A percentile compares a stretch with the other conserved stretches of the same genome.
Conservation (phyloP, 2,329 filamentous ascomycete genomes). For the Pseudocercospora vitis region DNA sequence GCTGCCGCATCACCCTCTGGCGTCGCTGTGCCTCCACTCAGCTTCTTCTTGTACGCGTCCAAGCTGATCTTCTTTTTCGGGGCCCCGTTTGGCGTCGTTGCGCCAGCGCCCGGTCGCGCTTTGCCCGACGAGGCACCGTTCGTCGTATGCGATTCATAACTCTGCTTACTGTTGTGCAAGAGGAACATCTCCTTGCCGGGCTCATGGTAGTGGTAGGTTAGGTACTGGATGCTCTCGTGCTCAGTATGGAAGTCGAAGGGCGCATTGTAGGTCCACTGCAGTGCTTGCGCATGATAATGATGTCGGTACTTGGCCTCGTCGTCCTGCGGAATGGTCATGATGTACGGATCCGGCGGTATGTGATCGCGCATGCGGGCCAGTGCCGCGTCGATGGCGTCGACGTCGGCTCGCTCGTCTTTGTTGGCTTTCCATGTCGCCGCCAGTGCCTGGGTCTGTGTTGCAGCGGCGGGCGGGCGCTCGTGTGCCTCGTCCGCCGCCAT, state of each 20-base stretch:
- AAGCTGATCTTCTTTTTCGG: conserved; percentile 64
- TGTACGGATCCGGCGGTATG: conserved; percentile 48
- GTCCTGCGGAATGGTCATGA: conserved; percentile 50
- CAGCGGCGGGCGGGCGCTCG: conserved; percentile 13
- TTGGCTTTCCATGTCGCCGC: conserved; percentile 22
- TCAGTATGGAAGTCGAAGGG: conserved; percentile 56
- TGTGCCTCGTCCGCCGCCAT: conserved; percentile 18
- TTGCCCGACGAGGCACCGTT: conserved; percentile 23
- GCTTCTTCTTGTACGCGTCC: conserved; percentile 59
- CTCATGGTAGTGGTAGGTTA: conserved; percentile 62
- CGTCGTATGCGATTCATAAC: conserved; percentile 33
- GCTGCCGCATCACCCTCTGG: conserved; percentile 27
- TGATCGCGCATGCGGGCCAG: conserved; percentile 46
- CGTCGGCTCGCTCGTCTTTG: conserved; percentile 36
- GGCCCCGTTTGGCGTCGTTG: conserved; percentile 42
- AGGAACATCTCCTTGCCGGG: conserved; percentile 43
- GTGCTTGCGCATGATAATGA: conserved; percentile 41
- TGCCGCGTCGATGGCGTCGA: conserved; percentile 43
- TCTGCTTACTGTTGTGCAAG: conserved; percentile 31
- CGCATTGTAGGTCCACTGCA: conserved; percentile 47
- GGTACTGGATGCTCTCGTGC: conserved; percentile 59
- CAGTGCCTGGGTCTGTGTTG: conserved; percentile 18
- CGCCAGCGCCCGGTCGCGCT: conserved; percentile 38
- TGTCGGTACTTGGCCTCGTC: conserved; percentile 44
- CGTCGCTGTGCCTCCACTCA: conserved; percentile 39